These are phyloP conservation scores for Paxillus rubicundulus DNA, from an alignment of 768 basidiomycete genomes.

Conservation along the genomic window DNA sequence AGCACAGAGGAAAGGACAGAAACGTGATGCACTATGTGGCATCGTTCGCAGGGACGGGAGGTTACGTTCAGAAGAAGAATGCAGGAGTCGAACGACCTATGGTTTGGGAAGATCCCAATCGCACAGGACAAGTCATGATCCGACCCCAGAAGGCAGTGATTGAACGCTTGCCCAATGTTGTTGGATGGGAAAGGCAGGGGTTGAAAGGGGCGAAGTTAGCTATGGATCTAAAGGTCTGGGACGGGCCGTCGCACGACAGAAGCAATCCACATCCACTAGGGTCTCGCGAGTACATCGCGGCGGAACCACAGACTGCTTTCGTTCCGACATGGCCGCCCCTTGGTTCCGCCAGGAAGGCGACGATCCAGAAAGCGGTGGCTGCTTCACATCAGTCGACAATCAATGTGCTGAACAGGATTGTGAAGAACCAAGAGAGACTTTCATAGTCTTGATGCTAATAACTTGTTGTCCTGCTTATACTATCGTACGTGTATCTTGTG, in stretches of 20 bases:
- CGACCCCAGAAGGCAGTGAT: conserved; percentile 33
- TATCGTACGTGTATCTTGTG: too few species aligned
- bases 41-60: conserved; percentile 32
- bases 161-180: conserved; percentile 40
- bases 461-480: too few species aligned
- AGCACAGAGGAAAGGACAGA: conserved; percentile 12
- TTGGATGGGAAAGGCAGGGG: conserved; percentile 40
- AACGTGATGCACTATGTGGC: conserved; percentile 20
- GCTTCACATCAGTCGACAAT: not conserved
- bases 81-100: conserved; percentile 16
- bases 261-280: conserved; percentile 51
- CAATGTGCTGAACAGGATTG: not conserved
- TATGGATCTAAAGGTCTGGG: conserved; percentile 30
- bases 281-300: conserved; percentile 44
- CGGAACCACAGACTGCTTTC: conserved; percentile 20
- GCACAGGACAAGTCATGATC: conserved; percentile 29
- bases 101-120: conserved; percentile 29
- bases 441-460: not conserved
- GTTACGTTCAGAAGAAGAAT: conserved; percentile 17
- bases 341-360: not conserved
- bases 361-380: not conserved
- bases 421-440: not conserved
- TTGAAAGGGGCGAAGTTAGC: conserved; percentile 37
- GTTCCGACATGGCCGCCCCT: not conserved
- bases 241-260: conserved; percentile 28